phyloP scores from a whole-genome alignment of 2,329 filamentous ascomycete genomes.

The Fusarium pseudonygamai region DNA sequence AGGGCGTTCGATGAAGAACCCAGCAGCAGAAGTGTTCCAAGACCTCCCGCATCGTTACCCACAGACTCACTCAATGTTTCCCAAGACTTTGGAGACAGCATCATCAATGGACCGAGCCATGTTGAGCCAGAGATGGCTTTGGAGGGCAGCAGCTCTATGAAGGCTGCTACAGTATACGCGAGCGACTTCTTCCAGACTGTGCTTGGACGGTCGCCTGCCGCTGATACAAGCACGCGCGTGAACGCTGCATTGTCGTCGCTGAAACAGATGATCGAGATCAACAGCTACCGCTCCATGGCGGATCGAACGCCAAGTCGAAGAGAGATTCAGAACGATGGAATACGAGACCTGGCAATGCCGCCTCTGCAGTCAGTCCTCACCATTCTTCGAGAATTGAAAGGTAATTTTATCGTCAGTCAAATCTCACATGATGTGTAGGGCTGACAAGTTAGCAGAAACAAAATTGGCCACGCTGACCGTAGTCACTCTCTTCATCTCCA shows the following conservation, averaged over 20 bases:
- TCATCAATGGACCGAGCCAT: not conserved
- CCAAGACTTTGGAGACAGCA: not conserved
- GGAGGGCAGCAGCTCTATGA: not conserved
- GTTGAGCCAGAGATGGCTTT: not conserved
- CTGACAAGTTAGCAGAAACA: not conserved
- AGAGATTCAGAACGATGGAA: not conserved
- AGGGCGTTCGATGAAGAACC: not conserved
- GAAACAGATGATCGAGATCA: not conserved
- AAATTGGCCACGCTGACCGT: not conserved
- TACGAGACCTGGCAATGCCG: not conserved
- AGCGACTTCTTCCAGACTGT: not conserved
- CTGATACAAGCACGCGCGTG: not conserved
- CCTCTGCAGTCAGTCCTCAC: not conserved
- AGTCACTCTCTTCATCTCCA: not conserved
- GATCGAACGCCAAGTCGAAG: not conserved
- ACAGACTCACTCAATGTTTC: not conserved
- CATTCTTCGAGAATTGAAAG: not conserved
- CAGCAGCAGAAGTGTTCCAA: accelerated
- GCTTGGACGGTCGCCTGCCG: not conserved
- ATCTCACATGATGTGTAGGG: too few species aligned
- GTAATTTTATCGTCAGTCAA: not conserved
- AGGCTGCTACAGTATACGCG: not conserved
- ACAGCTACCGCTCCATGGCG: not conserved
- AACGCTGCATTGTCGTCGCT: not conserved
- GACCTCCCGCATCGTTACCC: not conserved